Evolutionary conservation across 495 filamentous ascomycete species (phyloP).

Genomic region (Daldinia caldariorum): DNA sequence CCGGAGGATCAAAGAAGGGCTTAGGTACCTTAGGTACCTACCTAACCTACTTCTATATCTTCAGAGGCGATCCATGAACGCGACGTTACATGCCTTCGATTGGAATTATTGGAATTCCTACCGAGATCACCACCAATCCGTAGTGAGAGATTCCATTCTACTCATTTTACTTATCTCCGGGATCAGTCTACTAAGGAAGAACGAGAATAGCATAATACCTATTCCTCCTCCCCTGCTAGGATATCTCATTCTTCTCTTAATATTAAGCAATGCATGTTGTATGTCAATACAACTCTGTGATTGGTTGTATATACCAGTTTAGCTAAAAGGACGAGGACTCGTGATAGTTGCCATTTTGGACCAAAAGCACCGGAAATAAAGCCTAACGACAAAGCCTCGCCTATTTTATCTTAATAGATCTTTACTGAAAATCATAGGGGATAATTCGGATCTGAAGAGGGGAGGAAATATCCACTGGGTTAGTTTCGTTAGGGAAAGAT

Average conservation of each 20-base stretch:
- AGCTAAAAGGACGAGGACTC: neutral
- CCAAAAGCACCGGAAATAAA: neutral
- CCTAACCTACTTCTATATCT: too few relatives aligned
- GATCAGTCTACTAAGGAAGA: slow-evolving; percentile 1
- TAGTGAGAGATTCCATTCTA: slow-evolving; percentile 9
- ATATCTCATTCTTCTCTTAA: neutral
- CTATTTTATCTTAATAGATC: slow-evolving; percentile 22
- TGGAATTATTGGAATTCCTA: slow-evolving; percentile 28
- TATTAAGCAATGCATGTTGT: neutral
- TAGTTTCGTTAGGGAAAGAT: too few relatives aligned
- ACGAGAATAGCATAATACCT: slow-evolving; percentile 4
- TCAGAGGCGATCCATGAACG: slow-evolving; percentile 18
- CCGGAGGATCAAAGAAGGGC: too few relatives aligned
- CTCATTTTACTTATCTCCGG: neutral
- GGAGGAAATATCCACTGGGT: too few relatives aligned
- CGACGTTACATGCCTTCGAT: slow-evolving; percentile 42
- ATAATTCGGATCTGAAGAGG: too few relatives aligned
- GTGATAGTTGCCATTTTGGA: neutral
- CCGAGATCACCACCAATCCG: slow-evolving; percentile 3
- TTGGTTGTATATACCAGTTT: neutral
- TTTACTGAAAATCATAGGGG: slow-evolving; percentile 20
- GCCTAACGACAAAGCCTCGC: slow-evolving; percentile 16
- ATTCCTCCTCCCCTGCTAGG: slow-evolving; percentile 6
- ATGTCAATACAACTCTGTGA: neutral
- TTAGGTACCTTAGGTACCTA: too few relatives aligned